Conservation (phyloP, 768 basidiomycete species). For the Cubamyces lactineus region DNA sequence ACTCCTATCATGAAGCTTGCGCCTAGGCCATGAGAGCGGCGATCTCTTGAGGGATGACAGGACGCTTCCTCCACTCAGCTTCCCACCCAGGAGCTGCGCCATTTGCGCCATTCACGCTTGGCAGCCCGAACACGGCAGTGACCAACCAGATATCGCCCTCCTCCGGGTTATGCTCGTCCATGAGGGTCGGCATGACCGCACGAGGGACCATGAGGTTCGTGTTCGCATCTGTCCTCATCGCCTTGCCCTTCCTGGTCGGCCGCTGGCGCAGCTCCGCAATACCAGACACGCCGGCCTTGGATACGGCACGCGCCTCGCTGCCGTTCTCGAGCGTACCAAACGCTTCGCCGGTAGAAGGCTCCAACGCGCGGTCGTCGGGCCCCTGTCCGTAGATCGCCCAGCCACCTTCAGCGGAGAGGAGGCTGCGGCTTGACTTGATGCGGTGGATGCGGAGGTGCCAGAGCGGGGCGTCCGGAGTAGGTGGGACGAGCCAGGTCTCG, state of each 20-base stretch:
- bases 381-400: slow-evolving; percentile 75
- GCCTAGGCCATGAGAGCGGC: slow-evolving; percentile 13
- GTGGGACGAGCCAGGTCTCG: slow-evolving; percentile 77
- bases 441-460: slow-evolving; percentile 77
- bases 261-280: slow-evolving; percentile 52
- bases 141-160: slow-evolving; percentile 58
- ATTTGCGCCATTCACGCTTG: slow-evolving; percentile 41
- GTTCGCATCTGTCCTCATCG: slow-evolving; percentile 73
- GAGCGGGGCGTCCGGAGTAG: slow-evolving; percentile 53
- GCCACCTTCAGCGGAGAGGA: slow-evolving; percentile 68
- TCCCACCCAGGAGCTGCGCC: slow-evolving; percentile 49
- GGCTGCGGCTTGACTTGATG: slow-evolving; percentile 51
- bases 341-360: slow-evolving; percentile 42
- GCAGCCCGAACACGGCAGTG: slow-evolving; percentile 67
- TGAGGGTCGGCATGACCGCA: slow-evolving; percentile 67
- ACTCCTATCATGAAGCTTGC: neutral
- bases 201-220: slow-evolving; percentile 69
- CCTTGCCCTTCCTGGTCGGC: slow-evolving; percentile 40
- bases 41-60: slow-evolving; percentile 46
- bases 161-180: slow-evolving; percentile 48
- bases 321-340: slow-evolving; percentile 55
- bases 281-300: slow-evolving; percentile 64
- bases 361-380: slow-evolving; percentile 59
- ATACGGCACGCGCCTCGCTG: slow-evolving; percentile 54
- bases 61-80: slow-evolving; percentile 51